A percentile compares a stretch with the other conserved stretches of the same genome.
These are phyloP conservation scores for Debaryomyces sp. DNA, from an alignment of 1,139 yeast species.

Conservation along the genomic window DNA sequence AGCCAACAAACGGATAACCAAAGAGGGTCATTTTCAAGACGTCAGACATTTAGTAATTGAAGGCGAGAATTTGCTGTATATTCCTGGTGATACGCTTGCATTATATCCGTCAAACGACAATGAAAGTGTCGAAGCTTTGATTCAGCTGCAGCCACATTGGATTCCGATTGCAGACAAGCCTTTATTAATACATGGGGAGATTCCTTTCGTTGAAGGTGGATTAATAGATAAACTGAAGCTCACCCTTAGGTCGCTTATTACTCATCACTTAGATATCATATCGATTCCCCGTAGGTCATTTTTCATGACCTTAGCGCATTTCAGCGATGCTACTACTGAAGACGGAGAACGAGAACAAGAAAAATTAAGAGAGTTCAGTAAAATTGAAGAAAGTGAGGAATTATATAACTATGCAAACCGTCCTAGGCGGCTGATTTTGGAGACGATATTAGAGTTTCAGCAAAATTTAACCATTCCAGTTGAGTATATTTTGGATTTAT, in stretches of 20 bases:
- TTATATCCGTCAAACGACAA: constrained; percentile 75
- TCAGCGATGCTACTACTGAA: constrained; percentile 55
- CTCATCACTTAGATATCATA: constrained; percentile 78
- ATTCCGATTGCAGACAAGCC: constrained; percentile 63
- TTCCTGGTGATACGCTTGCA: constrained; percentile 82
- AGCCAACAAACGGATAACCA: constrained; percentile 62
- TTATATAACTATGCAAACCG: constrained; percentile 86
- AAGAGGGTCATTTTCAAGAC: constrained; percentile 82
- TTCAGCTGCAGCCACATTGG: constrained; percentile 76
- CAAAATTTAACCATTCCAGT: constrained; percentile 71
- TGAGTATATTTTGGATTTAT: constrained; percentile 69
- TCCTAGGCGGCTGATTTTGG: constrained; percentile 86
- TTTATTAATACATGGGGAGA: constrained; percentile 31
- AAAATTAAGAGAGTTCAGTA: constrained; percentile 75
- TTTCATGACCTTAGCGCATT: constrained; percentile 70
- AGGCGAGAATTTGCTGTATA: constrained; percentile 38
- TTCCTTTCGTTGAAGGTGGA: constrained; percentile 57
- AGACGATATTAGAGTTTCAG: constrained; percentile 79
- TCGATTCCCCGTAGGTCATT: constrained; percentile 86
- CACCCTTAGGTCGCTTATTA: constrained; percentile 73
- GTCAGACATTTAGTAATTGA: constrained; percentile 65
- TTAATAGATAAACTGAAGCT: constrained; percentile 46
- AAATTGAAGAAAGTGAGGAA: constrained; percentile 73
- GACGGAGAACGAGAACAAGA: constrained; percentile 65
- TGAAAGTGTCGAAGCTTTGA: constrained; percentile 61